Evolutionary conservation across 148 eudicot species (phyloP).

Genomic region (Dysphania ambrosioides): DNA sequence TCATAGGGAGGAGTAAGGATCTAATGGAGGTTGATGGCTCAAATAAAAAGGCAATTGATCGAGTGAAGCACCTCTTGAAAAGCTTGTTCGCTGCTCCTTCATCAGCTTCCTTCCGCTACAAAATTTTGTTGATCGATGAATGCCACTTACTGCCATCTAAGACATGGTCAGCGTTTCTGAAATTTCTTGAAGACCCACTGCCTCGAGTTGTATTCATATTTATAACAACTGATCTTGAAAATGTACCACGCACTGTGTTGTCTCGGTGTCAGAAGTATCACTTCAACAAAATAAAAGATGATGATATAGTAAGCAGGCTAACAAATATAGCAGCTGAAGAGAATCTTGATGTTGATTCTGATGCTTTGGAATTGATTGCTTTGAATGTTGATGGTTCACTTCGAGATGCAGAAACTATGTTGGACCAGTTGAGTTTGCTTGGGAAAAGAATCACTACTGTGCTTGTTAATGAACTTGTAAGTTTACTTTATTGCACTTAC

Average conservation of each 20-base stretch:
- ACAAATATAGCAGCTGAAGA: conserved; percentile 67
- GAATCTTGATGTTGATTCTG: conserved; percentile 71
- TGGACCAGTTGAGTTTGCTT: conserved; percentile 94
- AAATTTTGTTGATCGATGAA: conserved; percentile 67
- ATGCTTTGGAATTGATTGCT: conserved; percentile 89
- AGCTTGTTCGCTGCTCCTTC: conserved; percentile 44
- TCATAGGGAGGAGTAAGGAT: conserved; percentile 63
- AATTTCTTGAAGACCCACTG: conserved; percentile 76
- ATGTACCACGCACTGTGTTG: conserved; percentile 73
- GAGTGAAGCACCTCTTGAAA: conserved; percentile 55
- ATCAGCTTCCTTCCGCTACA: conserved; percentile 49
- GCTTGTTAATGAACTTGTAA: conserved; percentile 94
- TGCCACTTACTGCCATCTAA: conserved; percentile 88
- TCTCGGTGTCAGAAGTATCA: conserved; percentile 85
- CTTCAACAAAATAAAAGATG: conserved; percentile 77
- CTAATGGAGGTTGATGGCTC: conserved; percentile 68
- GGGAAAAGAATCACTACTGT: conserved; percentile 74
- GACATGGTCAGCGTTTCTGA: conserved; percentile 74
- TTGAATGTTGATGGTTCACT: conserved; percentile 89
- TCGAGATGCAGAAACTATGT: conserved; percentile 95
- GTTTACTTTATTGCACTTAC: too few species aligned
- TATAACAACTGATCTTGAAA: conserved; percentile 79
- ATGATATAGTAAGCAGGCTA: conserved; percentile 71
- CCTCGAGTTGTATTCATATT: conserved; percentile 74
- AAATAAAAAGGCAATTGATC: conserved; percentile 67